Base-by-base conservation (phyloP, 1,139 yeast species). In the Taphrina deformans region DNA sequence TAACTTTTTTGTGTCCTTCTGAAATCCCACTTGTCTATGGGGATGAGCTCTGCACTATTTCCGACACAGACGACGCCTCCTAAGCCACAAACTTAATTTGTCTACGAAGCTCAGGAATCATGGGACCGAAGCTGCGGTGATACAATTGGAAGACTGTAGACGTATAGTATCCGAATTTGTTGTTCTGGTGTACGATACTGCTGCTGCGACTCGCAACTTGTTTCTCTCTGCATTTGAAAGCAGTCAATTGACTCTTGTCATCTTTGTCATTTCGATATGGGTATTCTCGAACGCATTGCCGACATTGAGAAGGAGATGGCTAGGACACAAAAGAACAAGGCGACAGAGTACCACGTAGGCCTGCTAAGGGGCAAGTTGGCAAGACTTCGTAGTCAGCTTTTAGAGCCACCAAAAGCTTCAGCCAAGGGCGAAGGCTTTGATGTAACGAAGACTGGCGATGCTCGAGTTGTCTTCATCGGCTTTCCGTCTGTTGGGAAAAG, bases 401-500 rank as follows among this genome's bases (percentile, higher is more conserved):
- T 93, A 52, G 98, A 92, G 71, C 98, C 97, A 14, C 87, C 89
- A 65, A 88, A 93, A 1, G 80, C 81, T 0, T 88, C 93, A 0
- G 80, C 88, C 7, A 81, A 88, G 10, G 85, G 88, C 9, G 86
- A 88, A 70, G 99, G 99, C 0, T 93, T 93, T 74, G 99, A 93
- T 77, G 97, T 93, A 3, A 86, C 92, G 63, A 93, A 93, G 75
- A 88, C 95, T 38, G 99, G 99, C 31, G 71, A 92, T 79, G 98
- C 98, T 0, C 82, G 99, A 70, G 97, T 90, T 1, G 96, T 96
- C 18, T 80, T 93, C 65, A 92, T 93, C 76, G 99, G 99, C 60
- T 93, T 92, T 76, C 99, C 99, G 10, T 91, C 97, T 2, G 99
- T 93, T 27, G 99, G 99, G 75, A 93, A 93, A 74, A 91, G 97